Base-by-base conservation (phyloP, 2,329 filamentous ascomycete genomes). In the Neoarthrinium moseri region DNA sequence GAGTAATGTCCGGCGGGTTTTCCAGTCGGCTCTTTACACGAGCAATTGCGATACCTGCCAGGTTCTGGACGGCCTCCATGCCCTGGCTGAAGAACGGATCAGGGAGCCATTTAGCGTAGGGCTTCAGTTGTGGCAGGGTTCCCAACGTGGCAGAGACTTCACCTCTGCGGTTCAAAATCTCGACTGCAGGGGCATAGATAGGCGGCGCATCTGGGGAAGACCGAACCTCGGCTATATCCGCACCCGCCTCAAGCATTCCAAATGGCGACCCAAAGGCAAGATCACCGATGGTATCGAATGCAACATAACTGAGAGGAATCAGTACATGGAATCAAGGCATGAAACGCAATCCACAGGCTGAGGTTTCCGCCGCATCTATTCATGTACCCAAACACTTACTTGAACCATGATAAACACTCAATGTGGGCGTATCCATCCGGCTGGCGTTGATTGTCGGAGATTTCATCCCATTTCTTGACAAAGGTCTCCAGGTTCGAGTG, bases 1-100 rank as follows among this genome's bases (percentile, higher is more conserved):
- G 86, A 27, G 81, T 77, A 18, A 80, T 75, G 5, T 80, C 70
- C 2, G 77, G 79, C n/a, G 86, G 83, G 48, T 81, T 81, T 8
- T 87, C 84, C 1, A 95, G 73, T 13, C 91, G 81, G 15, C 81
- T 75, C 53, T 84, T 84, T 40, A 96, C 91, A 5, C 89, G 79
- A 1, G 91, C 89, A 45, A 92, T 86, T 23, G 91, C 91, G 54
- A 96, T 96, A 32, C 91, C 91, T 0, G 90, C 89, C 2, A 96
- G 78, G 57, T 89, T 84, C 60, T 91, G 70, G 0, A 96, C 86
- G 1, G 89, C 89, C 32, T 79, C 69, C 23, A 92, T 69, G 10
- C 90, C 90, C 51, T 87, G 72, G 54, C 70, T 77, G 73, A 94
- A 95, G 73, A 95, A 95, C 2, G 84, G 78, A 59, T 95, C 89